Evolutionary conservation across 2,329 filamentous ascomycete genomes (phyloP), one percentile per base, ranked within the genome.

Genomic region (Juglanconis oblonga): DNA sequence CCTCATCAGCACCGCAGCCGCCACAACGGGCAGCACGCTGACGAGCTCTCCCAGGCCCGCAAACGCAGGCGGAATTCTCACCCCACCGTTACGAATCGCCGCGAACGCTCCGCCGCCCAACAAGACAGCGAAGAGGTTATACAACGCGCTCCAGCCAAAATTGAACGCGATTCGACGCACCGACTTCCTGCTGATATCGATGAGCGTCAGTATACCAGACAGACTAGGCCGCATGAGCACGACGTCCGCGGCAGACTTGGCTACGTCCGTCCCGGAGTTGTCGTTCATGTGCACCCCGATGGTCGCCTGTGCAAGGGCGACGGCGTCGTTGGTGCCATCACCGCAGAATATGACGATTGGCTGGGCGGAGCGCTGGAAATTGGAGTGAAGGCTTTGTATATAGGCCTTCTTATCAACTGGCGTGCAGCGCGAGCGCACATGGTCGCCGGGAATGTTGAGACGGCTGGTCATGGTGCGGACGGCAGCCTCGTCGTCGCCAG

Each of bases 241-340:
- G 0, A 89, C 84, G 65, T 92, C 88, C 0, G 90, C 87, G 0
- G 88, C 87, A 2, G 78, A 80, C 57, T 83, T 77, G 0, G 90
- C 87, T 1, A 92, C 78, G 59, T 92, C 89, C 1, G 81, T 85
- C 4, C 79, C 76, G 11, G 42, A 49, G 52, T 75, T 79, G 48
- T 74, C 71, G 61, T 82, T 82, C 69, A 94, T 83, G 64, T 91
- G 87, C 0, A 92, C 77, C 33, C 91, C 91, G 33, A 94, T 81
- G 5, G 82, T 82, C 1, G 91, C 88, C 68, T 87, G 83, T 0
- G 88, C 85, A 2, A 94, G 79, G 0, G 90, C 90, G 3, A 85
- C 79, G 0, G 90, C 88, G 67, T 94, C 90, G 70, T 94, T 94
- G 13, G 88, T 92, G 1, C 91, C 91, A 66, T 94, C 90, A 38